Base-by-base conservation (phyloP, 805 yeast genomes). In the Groenewaldozyma tartarivorans region DNA sequence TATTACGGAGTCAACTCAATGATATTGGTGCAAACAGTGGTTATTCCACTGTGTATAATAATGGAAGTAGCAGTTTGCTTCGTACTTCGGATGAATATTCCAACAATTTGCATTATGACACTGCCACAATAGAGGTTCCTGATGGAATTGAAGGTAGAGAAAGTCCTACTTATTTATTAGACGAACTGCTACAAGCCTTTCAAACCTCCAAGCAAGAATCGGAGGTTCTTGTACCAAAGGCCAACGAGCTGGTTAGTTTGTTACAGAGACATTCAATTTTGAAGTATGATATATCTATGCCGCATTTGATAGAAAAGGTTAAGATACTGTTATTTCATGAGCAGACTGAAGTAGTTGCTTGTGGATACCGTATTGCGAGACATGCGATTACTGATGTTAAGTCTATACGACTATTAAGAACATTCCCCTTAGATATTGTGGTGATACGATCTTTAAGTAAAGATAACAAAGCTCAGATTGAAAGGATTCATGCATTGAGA, bases 401-500 rank as follows among this genome's bases (percentile, higher is more conserved):
- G 4, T 74, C 87, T 2, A 54, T 85, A 4, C 58, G 63, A n/a
- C 58, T 68, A 2, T 61, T 87, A 47, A 62, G 75, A 5, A 66
- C 68, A 11, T 60, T 75, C 26, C 72, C 77, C 43, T 54, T 84
- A 3, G 84, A 85, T 43, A 67, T 74, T 2, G 75, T 79, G 46
- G 56, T 86, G 4, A 73, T 83, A 1, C 66, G 76, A 13, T 70
- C 94, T 0, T 60, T 90, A 26, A 69, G 82, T 1, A 76, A 76
- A 38, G 79, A 77, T 18, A 62, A 69, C 29, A 57, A 74, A 2
- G 60, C 54, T 42, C 70, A 75, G 19, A 58, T 75, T 2, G 95
- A 88, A 52, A 71, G 87, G 45, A 79, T 77, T 36, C 86, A 87
- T 52, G 92, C 94, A 0, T 53, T 90, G 24, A 81, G 80, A 51